These are phyloP conservation scores for Fraxinus floribunda DNA, from an alignment of 305 asterid genomes.

Conservation along the genomic window DNA sequence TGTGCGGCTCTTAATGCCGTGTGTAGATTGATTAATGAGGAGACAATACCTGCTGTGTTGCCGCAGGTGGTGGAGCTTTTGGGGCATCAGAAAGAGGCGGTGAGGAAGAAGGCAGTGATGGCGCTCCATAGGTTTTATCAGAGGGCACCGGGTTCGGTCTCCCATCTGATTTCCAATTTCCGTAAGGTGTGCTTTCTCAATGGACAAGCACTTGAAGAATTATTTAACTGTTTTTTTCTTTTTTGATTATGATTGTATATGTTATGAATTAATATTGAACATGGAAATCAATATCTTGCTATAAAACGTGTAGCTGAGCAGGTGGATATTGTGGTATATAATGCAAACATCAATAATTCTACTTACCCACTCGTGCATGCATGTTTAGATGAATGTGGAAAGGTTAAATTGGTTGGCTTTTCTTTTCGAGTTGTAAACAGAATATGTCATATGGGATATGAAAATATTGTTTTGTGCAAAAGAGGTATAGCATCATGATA, in stretches of 20 bases:
- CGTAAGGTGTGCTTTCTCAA: conserved; percentile 59
- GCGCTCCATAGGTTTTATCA: conserved; percentile 87
- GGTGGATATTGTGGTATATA: not conserved
- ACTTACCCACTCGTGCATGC: not conserved
- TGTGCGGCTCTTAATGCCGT: conserved; percentile 87
- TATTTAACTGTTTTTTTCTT: not conserved
- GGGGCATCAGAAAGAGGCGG: conserved; percentile 86
- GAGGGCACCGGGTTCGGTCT: conserved; percentile 77
- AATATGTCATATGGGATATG: not conserved
- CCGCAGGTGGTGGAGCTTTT: conserved; percentile 84
- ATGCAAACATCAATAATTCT: not conserved
- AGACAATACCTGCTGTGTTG: conserved; percentile 88
- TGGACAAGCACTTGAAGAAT: not conserved
- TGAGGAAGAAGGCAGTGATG: conserved; percentile 96
- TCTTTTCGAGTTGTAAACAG: not conserved
- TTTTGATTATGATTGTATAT: not conserved
- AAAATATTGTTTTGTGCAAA: not conserved
- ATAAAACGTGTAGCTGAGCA: not conserved
- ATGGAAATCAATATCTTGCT: not conserved
- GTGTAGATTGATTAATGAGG: conserved; percentile 91
- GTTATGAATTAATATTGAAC: not conserved
- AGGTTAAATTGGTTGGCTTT: not conserved
- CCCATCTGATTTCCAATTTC: conserved; percentile 78
- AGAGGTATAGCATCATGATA: not conserved
- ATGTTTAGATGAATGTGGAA: not conserved